Conservation (phyloP, 805 yeast genomes). For the Wickerhamiella alocasiicola region DNA sequence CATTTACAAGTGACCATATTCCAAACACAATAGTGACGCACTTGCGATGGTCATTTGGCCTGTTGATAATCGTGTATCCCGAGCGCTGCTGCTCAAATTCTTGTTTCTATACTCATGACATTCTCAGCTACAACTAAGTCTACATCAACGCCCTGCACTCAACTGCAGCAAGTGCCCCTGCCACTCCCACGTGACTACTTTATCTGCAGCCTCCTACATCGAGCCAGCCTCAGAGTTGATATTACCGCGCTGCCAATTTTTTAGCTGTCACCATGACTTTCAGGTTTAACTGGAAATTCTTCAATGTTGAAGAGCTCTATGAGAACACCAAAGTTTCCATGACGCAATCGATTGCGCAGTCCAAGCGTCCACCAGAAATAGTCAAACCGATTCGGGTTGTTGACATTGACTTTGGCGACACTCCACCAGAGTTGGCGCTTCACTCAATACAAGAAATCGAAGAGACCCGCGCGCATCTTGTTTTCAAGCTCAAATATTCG, state of each 20-base stretch:
- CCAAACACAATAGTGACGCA: too few species aligned
- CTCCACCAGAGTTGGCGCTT: constrained; percentile 62
- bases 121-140: too few species aligned
- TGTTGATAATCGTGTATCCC: too few species aligned
- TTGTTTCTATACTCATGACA: too few species aligned
- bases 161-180: too few species aligned
- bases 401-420: constrained; percentile 60
- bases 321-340: constrained; percentile 39
- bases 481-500: constrained; percentile 59
- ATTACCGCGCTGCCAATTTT: neutral
- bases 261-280: constrained; percentile 32
- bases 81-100: too few species aligned
- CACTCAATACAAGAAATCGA: constrained; percentile 45
- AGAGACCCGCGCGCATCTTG: constrained; percentile 39
- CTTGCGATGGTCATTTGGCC: too few species aligned
- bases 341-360: constrained; percentile 25
- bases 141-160: too few species aligned
- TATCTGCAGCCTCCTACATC: neutral
- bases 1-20: too few species aligned
- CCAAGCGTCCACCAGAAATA: constrained; percentile 25
- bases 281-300: constrained; percentile 65
- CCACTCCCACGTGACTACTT: neutral
- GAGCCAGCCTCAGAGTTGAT: neutral
- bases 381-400: constrained; percentile 42
- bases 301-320: constrained; percentile 51